Evolutionary conservation across 192 early-diverging fungal species (phyloP).

Genomic region (Backusella liffmaniae): DNA sequence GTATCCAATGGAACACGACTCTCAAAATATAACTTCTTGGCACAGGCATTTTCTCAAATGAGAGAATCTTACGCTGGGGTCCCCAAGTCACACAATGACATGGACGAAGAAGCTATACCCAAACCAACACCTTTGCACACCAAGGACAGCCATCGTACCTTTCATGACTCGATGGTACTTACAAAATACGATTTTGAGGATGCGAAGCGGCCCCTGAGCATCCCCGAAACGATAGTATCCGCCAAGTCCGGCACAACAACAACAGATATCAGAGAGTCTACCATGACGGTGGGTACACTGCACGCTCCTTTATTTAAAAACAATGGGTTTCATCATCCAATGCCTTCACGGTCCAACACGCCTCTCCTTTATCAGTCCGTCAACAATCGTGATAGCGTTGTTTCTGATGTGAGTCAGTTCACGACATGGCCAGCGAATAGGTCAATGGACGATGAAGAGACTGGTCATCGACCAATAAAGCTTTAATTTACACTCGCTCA

Average conservation of each 20-base stretch:
- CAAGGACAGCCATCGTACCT: not conserved
- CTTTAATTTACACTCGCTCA: not conserved
- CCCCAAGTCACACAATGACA: not conserved
- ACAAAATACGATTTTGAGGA: not conserved
- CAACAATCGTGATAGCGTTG: not conserved
- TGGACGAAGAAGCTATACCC: not conserved
- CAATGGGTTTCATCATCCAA: not conserved
- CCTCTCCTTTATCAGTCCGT: not conserved
- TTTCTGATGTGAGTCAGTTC: not conserved
- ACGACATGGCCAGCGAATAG: not conserved
- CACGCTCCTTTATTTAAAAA: conserved; percentile 2
- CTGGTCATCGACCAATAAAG: not conserved
- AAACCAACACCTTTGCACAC: not conserved
- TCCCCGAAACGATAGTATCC: not conserved
- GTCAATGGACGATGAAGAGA: not conserved
- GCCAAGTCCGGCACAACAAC: not conserved
- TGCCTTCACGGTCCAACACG: not conserved
- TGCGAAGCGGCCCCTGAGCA: not conserved
- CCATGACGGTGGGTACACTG: not conserved
- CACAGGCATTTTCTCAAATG: conserved; percentile 42
- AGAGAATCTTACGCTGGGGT: conserved; percentile 17
- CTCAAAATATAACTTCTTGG: conserved; percentile 40
- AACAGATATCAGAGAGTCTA: not conserved
- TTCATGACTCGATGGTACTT: conserved; percentile 7
- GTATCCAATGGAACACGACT: conserved; percentile 25